A percentile compares a stretch with the other conserved stretches of the same genome.
Evolutionary conservation across 73 alveolate species (phyloP).

Genomic region (Tetrahymena borealis): DNA sequence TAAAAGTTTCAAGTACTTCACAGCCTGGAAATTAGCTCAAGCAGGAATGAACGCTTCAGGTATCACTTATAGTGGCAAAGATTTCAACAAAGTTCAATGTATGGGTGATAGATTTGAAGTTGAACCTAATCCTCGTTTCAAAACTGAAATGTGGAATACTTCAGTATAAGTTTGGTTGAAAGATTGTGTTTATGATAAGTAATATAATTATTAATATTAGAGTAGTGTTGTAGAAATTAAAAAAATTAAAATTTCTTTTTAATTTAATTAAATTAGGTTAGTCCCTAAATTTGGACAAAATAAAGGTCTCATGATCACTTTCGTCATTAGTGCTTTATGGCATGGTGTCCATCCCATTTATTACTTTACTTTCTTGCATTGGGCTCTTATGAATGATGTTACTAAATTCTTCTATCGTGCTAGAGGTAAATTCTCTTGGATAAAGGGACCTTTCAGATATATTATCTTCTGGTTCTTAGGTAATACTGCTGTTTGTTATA

Average conservation of each 20-base stretch:
- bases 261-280: not conserved
- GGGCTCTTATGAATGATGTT: conserved; percentile 36
- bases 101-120: conserved; percentile 17
- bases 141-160: conserved; percentile 32
- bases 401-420: conserved; percentile 26
- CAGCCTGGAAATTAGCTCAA: conserved; percentile 24
- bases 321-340: not conserved
- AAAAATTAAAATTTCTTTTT: no score
- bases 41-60: conserved; percentile 43
- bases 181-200: conserved; percentile 36
- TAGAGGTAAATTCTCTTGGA: conserved; percentile 20
- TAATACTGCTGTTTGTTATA: not conserved
- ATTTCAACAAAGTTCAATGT: conserved; percentile 10
- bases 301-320: conserved; percentile 4
- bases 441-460: not conserved
- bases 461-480: not conserved
- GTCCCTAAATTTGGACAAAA: not conserved
- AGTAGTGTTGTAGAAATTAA: no score
- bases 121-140: conserved; percentile 20
- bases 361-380: conserved; percentile 10
- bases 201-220: not conserved
- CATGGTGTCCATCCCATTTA: conserved; percentile 28
- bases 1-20: conserved; percentile 21
- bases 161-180: conserved; percentile 31
- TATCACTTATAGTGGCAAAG: conserved; percentile 17